Conservation (phyloP, 2,329 filamentous ascomycete genomes). For the Stachybotrys echinatus region DNA sequence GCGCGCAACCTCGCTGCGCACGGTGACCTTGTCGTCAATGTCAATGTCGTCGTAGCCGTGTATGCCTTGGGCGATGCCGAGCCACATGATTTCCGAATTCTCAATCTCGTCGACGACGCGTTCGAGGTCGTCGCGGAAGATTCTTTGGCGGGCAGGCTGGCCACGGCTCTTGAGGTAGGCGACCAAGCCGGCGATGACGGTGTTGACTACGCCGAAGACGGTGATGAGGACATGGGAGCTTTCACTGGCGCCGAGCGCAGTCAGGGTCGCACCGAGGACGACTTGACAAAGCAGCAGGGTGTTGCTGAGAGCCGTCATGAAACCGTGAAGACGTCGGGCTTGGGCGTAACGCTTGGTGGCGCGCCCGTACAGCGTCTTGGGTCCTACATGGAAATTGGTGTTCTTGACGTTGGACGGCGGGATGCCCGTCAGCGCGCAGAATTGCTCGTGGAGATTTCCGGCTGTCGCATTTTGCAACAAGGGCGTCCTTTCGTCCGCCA, state of each 20-base stretch:
- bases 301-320: constrained; percentile 13
- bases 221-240: constrained; percentile 13
- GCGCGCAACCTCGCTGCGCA: constrained; percentile 14
- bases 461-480: neutral
- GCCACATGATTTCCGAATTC: constrained; percentile 16
- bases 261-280: constrained; percentile 13
- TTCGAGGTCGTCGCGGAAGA: constrained; percentile 15
- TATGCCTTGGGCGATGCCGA: constrained; percentile 9
- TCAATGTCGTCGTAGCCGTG: constrained; percentile 15
- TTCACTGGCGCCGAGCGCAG: constrained; percentile 13
- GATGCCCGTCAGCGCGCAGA: neutral
- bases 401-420: neutral
- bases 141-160: constrained; percentile 13
- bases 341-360: constrained; percentile 7
- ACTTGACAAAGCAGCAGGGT: constrained; percentile 12
- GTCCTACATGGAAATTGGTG: neutral
- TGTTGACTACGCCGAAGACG: constrained; percentile 14
- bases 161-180: constrained; percentile 15
- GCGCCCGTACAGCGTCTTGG: constrained; percentile 11
- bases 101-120: constrained; percentile 17
- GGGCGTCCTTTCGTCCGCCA: neutral
- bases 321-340: constrained; percentile 10
- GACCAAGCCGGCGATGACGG: constrained; percentile 14
- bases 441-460: neutral
- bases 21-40: constrained; percentile 15